These are phyloP conservation scores for Scheffersomyces insectosa DNA, from an alignment of 1,139 yeast species.

Conservation along the genomic window DNA sequence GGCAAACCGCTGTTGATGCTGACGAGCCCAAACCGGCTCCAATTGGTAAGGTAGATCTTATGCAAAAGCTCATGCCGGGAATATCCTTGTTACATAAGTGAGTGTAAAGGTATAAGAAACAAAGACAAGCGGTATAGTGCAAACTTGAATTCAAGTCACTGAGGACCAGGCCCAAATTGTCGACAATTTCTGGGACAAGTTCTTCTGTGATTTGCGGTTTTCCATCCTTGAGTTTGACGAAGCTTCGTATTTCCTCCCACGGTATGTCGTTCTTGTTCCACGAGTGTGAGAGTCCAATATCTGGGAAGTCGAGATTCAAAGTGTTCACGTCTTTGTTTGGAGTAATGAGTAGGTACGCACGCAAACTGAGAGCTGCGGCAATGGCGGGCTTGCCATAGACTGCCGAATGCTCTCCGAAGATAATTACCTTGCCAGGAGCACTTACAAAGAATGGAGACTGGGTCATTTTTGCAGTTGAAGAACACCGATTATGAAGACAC, in stretches of 20 bases:
- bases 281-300: conserved; percentile 61
- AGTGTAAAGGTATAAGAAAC: conserved; percentile 77
- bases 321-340: conserved; percentile 36
- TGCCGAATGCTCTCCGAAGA: conserved; percentile 97
- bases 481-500: too few species aligned
- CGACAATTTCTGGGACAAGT: conserved; percentile 61
- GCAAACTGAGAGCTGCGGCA: conserved; percentile 80
- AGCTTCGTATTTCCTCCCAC: conserved; percentile 45
- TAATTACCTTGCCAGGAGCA: conserved; percentile 95
- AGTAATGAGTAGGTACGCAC: conserved; percentile 75
- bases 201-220: conserved; percentile 52
- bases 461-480: too few species aligned
- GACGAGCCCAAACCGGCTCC: conserved; percentile 98
- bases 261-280: conserved; percentile 69
- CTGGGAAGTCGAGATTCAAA: conserved; percentile 77
- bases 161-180: conserved; percentile 46
- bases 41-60: conserved; percentile 85
- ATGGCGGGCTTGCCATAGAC: conserved; percentile 92
- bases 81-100: conserved; percentile 51
- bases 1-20: conserved; percentile 85
- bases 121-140: conserved; percentile 80
- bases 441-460: conserved; percentile 64
- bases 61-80: conserved; percentile 59
- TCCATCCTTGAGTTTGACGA: conserved; percentile 20
- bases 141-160: conserved; percentile 50